phyloP scores from a whole-genome alignment of 1,284 basidiomycete species.

The Cryptococcus floricola region DNA sequence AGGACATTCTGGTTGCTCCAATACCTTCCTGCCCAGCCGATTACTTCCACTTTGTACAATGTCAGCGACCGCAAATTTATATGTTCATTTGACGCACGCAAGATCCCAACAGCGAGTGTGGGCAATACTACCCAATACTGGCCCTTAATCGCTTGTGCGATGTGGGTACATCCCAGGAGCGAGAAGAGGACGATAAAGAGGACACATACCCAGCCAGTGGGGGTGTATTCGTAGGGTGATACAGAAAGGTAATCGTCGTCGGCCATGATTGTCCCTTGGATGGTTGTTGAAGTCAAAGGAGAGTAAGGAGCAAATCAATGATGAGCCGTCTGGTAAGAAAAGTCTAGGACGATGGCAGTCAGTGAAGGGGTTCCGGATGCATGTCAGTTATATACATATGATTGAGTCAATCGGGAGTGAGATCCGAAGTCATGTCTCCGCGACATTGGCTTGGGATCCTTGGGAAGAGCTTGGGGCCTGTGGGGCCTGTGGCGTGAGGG shows the following conservation, averaged over 20 bases:
- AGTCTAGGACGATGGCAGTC: too few relatives aligned
- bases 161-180: conserved; percentile 6
- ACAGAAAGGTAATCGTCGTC: conserved; percentile 1
- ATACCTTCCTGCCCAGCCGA: conserved; percentile 19
- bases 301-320: too few relatives aligned
- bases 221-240: conserved; percentile 16
- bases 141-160: conserved; percentile 47
- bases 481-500: too few relatives aligned
- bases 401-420: too few relatives aligned
- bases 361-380: too few relatives aligned
- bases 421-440: too few relatives aligned
- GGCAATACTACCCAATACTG: conserved; percentile 23
- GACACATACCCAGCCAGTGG: conserved; percentile 10
- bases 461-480: too few relatives aligned
- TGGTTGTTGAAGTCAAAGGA: too few relatives aligned
- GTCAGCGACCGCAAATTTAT: neutral
- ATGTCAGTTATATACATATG: too few relatives aligned
- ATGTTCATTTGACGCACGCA: neutral
- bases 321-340: too few relatives aligned
- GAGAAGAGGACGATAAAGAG: conserved; percentile 24
- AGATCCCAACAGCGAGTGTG: conserved; percentile 13
- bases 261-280: too few relatives aligned
- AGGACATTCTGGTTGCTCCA: conserved; percentile 17
- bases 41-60: conserved; percentile 4
- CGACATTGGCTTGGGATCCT: too few relatives aligned